Evolutionary conservation across 2,329 filamentous ascomycete species (phyloP).

Genomic region (Xylariaceae sp.): DNA sequence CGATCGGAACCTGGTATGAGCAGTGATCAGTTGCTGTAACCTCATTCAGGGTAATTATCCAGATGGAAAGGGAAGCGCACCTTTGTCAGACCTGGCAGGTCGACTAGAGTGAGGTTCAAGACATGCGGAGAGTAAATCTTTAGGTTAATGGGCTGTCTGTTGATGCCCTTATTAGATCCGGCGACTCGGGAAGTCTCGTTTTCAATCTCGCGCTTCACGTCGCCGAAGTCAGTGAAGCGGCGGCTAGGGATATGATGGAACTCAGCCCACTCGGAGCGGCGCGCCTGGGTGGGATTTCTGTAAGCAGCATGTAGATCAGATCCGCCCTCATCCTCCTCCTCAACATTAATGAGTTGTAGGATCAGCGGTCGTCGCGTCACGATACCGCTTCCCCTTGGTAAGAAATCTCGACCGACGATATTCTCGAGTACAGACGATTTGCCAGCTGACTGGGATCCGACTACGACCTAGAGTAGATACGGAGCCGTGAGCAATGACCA

Average conservation of each 20-base stretch:
- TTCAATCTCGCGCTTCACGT: slow-evolving; percentile 96
- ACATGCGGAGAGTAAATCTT: slow-evolving; percentile 99
- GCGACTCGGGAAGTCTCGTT: slow-evolving; percentile 91
- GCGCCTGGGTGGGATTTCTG: slow-evolving; percentile 73
- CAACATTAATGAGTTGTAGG: slow-evolving; percentile 96
- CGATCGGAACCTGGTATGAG: slow-evolving; percentile 78
- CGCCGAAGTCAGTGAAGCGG: slow-evolving; percentile 86
- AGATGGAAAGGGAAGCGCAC: slow-evolving; percentile 50
- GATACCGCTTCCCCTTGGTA: slow-evolving; percentile 95
- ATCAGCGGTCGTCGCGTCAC: slow-evolving; percentile 94
- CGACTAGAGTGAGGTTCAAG: slow-evolving; percentile 92
- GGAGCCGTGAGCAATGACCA: slow-evolving; percentile 21
- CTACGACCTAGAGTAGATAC: slow-evolving; percentile 74
- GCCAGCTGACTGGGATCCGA: slow-evolving; percentile 96
- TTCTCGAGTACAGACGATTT: slow-evolving; percentile 99
- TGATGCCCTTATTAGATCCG: slow-evolving; percentile 98
- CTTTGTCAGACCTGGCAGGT: slow-evolving; percentile 95
- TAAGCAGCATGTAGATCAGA: slow-evolving; percentile 73
- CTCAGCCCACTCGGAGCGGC: slow-evolving; percentile 82
- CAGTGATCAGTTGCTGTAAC: slow-evolving; percentile 23
- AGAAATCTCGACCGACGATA: slow-evolving; percentile 96
- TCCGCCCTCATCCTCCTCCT: slow-evolving; percentile 73
- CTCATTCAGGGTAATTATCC: background rate
- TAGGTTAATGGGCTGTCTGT: slow-evolving; percentile 94
- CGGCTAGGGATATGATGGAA: slow-evolving; percentile 94